Conservation (phyloP, 768 basidiomycete species). For the Boletellus emodensis region DNA sequence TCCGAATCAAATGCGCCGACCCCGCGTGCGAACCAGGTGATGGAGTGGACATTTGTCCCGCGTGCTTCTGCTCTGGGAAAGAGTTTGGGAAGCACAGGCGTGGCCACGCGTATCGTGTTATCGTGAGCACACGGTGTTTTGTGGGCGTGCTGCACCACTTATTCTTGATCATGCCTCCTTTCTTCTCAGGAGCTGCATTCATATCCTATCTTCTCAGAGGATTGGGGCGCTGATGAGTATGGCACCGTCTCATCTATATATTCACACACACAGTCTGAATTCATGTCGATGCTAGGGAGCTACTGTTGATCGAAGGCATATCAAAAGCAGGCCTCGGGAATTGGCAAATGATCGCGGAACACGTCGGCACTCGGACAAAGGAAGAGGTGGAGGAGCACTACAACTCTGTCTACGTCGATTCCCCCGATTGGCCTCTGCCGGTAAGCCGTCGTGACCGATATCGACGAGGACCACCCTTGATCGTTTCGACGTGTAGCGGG, state of each 20-base stretch:
- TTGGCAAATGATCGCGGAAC: constrained; percentile 94
- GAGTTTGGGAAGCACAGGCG: constrained; percentile 84
- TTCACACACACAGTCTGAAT: background rate
- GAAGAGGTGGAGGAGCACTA: constrained; percentile 95
- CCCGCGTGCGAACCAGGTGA: constrained; percentile 65
- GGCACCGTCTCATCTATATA: constrained; percentile 23
- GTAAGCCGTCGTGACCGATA: constrained; percentile 40
- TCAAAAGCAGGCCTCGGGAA: constrained; percentile 88
- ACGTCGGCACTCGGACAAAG: constrained; percentile 89
- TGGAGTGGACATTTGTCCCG: constrained; percentile 90
- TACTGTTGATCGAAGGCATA: constrained; percentile 85
- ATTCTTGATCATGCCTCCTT: background rate
- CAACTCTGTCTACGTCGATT: constrained; percentile 71
- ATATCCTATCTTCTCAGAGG: constrained; percentile 89
- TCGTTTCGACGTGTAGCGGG: constrained; percentile 14
- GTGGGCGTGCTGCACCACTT: background rate
- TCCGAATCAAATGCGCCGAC: constrained; percentile 95
- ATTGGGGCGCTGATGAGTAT: constrained; percentile 98
- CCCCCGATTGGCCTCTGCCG: constrained; percentile 75
- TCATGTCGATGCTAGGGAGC: constrained; percentile 52
- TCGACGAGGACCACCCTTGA: background rate
- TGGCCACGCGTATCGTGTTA: constrained; percentile 86
- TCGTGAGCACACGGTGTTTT: constrained; percentile 46
- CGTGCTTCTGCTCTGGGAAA: constrained; percentile 89
- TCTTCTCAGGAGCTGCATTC: constrained; percentile 81